These are phyloP conservation scores for Verticillium longisporum DNA, from an alignment of 2,329 filamentous ascomycete species.

Conservation along the genomic window DNA sequence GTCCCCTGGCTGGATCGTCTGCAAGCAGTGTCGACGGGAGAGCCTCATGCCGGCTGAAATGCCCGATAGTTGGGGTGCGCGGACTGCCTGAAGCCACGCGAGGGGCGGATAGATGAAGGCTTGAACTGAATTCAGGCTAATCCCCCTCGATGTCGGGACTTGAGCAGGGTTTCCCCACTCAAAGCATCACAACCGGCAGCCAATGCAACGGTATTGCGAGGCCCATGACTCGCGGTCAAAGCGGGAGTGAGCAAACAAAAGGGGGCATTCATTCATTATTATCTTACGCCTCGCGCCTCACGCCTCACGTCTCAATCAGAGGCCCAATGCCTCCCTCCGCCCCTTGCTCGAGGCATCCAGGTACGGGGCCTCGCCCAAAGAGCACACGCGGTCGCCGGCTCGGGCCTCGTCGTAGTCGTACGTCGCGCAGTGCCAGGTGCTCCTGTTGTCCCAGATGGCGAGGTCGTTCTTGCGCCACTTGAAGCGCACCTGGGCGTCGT, in stretches of 20 bases:
- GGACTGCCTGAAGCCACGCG: not conserved
- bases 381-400: conserved; percentile 33
- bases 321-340: conserved; percentile 28
- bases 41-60: not conserved
- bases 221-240: not conserved
- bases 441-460: conserved; percentile 61
- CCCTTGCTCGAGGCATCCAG: conserved; percentile 28
- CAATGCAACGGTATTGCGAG: not conserved
- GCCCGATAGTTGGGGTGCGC: not conserved
- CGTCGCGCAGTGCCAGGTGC: conserved; percentile 45
- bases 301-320: not conserved
- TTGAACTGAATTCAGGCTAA: not conserved
- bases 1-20: not conserved
- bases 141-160: not conserved
- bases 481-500: conserved; percentile 50
- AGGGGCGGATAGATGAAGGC: not conserved
- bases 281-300: not conserved
- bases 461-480: conserved; percentile 45
- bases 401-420: conserved; percentile 49
- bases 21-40: not conserved
- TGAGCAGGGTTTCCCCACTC: not conserved
- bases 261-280: not conserved
- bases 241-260: no score
- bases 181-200: not conserved
- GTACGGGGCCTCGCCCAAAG: conserved; percentile 35